These are phyloP conservation scores for Chlamydomonas sp. DNA, from an alignment of 139 green algal species.

Conservation along the genomic window DNA sequence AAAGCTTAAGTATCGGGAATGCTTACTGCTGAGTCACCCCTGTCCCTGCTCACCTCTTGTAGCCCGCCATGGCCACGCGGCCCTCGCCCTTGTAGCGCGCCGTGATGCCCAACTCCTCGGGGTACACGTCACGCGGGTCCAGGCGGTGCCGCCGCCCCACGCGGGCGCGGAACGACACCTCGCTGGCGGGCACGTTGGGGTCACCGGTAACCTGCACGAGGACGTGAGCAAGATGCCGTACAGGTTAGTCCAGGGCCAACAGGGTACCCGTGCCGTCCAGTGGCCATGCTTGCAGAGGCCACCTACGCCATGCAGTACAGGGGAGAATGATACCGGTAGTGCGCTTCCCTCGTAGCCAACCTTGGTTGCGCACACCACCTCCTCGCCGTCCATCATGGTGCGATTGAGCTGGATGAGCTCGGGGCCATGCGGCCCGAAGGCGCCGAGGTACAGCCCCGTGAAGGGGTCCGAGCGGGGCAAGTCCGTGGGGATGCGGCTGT, in stretches of 20 bases:
- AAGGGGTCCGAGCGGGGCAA: conserved; percentile 65
- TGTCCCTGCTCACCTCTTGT: conserved; percentile 41
- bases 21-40: not conserved
- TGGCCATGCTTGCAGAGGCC: not conserved
- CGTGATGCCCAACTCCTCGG: conserved; percentile 85
- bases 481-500: conserved; percentile 49
- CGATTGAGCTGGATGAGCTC: conserved; percentile 86
- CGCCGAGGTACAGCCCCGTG: conserved; percentile 83
- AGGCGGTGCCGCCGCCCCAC: conserved; percentile 61
- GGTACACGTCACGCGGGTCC: conserved; percentile 69
- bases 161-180: conserved; percentile 83
- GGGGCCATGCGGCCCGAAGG: conserved; percentile 89
- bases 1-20: not conserved
- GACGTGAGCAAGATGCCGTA: not conserved
- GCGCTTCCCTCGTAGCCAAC: not conserved
- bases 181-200: conserved; percentile 86
- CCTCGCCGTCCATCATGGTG: conserved; percentile 60
- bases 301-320: not conserved
- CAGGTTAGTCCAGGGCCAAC: not conserved
- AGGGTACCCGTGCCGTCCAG: not conserved
- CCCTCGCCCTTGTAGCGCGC: conserved; percentile 86
- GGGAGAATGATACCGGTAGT: not conserved
- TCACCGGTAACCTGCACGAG: conserved; percentile 83
- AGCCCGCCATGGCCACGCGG: conserved; percentile 79
- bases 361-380: conserved; percentile 83